Evolutionary conservation across 768 basidiomycete species (phyloP).

Genomic region (Boletus reticuloceps): DNA sequence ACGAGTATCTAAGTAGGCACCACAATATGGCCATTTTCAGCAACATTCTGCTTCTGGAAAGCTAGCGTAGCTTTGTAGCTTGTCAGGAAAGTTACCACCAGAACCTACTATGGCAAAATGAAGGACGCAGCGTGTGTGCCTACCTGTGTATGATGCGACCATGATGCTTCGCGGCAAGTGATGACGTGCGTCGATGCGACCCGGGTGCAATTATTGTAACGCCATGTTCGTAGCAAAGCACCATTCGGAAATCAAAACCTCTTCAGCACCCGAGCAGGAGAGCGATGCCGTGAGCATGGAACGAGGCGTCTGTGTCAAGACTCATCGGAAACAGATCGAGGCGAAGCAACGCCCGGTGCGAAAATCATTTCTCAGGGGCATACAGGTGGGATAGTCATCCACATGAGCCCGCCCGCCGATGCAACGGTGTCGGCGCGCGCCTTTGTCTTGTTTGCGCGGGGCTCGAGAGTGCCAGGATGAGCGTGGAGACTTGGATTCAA

Average conservation of each 20-base stretch:
- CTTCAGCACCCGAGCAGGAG: neutral
- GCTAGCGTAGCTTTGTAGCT: neutral
- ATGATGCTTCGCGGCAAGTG: conserved; percentile 4
- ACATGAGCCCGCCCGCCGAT: too few species aligned
- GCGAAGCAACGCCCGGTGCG: neutral
- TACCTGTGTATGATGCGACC: too few species aligned
- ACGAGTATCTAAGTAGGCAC: neutral
- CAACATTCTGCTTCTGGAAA: neutral
- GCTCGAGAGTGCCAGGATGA: too few species aligned
- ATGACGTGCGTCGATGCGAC: neutral
- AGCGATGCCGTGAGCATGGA: neutral
- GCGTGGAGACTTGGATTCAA: too few species aligned
- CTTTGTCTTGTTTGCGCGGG: too few species aligned
- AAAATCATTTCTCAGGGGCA: neutral
- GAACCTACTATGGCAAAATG: neutral
- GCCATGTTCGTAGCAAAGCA: neutral
- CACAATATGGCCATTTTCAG: neutral
- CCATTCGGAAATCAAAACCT: neutral
- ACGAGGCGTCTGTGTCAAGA: neutral
- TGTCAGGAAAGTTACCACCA: neutral
- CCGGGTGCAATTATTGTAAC: neutral
- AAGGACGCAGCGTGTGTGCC: neutral
- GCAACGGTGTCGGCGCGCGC: too few species aligned
- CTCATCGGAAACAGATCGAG: neutral
- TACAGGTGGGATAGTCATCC: neutral